Base-by-base conservation (phyloP, 164 flowering plant species). In the Piper longum region DNA sequence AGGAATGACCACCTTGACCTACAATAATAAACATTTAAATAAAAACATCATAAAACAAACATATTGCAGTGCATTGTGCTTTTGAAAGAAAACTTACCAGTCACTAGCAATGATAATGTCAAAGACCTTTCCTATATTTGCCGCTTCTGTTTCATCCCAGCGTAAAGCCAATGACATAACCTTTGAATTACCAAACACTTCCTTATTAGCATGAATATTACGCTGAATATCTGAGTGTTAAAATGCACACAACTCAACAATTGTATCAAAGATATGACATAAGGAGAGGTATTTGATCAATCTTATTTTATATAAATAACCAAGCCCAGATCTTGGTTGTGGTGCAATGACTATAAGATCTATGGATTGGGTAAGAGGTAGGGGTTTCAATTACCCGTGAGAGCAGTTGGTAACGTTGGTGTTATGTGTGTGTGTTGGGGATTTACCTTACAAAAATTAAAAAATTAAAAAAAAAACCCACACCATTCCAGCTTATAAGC, bases 211-310 rank as follows among this genome's bases (percentile, higher is more conserved):
- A 56, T 78, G 72, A 41, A 86, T 77, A 60, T 77, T 93, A 69
- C 62, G 84, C 83, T 84, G 85, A 72, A 88, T 81, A 78, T 88
- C 96, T 92, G 77, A 17, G 75, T 76, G 85, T 81, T 79, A 85
- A 81, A 82, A 71, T 76, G 43, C 4, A 12, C 4, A 44, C 13
- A 52, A 26, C 26, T 41, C 57, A 7, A 55, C 6, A 55, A 16
- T 26, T 0, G 0, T 55, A 17, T 55, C 57, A 55, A 55, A 16
- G 7, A 16, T 16, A 55, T 54, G 4, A 55, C 19, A 13, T 26
- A 55, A 55, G 19, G 2, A 51, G 54, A 51, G 3, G n/a, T 16
- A 16, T 26, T 16, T 55, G n/a, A 14, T 55, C 17, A 16, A 13
- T 16, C n/a, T 16, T 16, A 26, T 16, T 16, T 55, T 16, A 16